phyloP scores from a whole-genome alignment of 352 stramenopile species.

The Globisporangium orthogonon region DNA sequence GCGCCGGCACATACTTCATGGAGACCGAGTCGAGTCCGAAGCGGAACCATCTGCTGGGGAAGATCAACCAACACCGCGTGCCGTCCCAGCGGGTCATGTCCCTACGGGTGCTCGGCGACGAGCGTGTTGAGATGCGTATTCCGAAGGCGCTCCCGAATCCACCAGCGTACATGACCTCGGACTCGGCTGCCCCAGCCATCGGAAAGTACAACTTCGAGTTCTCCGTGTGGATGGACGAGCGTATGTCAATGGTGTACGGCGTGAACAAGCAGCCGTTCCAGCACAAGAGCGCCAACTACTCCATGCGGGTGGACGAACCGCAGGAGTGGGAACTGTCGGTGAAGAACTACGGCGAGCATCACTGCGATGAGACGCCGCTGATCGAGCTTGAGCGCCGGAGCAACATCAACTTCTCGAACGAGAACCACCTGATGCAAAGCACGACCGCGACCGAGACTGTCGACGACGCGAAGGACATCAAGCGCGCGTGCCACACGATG shows the following conservation, averaged over 20 bases:
- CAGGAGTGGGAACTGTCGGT: conserved; percentile 66
- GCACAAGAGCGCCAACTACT: conserved; percentile 45
- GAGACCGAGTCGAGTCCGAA: conserved; percentile 52
- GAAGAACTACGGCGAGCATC: conserved; percentile 35
- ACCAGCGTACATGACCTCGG: conserved; percentile 50
- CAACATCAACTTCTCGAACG: conserved; percentile 23
- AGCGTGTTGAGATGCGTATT: conserved; percentile 21
- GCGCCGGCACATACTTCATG: conserved; percentile 51
- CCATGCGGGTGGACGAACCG: conserved; percentile 58
- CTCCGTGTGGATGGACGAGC: conserved; percentile 59
- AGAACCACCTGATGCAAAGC: conserved; percentile 17
- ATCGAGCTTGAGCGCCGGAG: conserved; percentile 12
- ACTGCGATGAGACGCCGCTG: conserved; percentile 26
- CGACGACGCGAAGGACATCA: conserved; percentile 6
- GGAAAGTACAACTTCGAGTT: conserved; percentile 74
- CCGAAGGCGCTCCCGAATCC: conserved; percentile 33
- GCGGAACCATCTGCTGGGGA: conserved; percentile 52
- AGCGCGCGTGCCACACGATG: conserved; percentile 55
- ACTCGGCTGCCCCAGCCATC: conserved; percentile 8
- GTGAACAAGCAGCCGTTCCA: conserved; percentile 55
- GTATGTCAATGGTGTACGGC: conserved; percentile 34
- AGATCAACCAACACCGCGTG: conserved; percentile 58
- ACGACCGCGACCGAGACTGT: conserved; percentile 10
- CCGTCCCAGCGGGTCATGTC: conserved; percentile 58
- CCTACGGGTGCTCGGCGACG: conserved; percentile 30